These are phyloP conservation scores for Colletotrichum sp. DNA, from an alignment of 2,329 filamentous ascomycete species.

Conservation along the genomic window DNA sequence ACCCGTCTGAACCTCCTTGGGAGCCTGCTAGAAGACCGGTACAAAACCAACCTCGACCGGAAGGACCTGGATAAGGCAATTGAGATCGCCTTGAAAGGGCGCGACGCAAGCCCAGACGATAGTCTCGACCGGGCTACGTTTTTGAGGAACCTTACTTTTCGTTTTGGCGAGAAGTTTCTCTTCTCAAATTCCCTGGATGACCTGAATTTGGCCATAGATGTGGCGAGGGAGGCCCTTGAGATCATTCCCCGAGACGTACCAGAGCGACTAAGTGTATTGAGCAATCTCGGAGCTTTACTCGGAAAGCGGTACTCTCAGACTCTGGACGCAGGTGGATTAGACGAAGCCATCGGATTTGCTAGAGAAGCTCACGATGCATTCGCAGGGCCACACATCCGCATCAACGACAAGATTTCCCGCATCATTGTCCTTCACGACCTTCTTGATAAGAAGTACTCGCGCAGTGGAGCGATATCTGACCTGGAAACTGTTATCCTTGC, in stretches of 20 bases:
- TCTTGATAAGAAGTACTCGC: background rate
- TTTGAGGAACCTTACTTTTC: background rate
- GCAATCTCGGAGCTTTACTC: background rate
- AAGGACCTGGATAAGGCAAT: background rate
- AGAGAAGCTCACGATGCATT: background rate
- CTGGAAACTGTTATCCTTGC: background rate
- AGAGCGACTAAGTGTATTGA: background rate
- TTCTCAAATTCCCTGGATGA: background rate
- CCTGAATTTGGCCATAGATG: accelerated
- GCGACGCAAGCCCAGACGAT: accelerated
- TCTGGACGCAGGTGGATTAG: background rate
- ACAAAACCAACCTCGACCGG: background rate
- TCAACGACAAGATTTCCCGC: background rate
- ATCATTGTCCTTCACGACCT: background rate
- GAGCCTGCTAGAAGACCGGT: background rate
- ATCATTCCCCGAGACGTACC: background rate
- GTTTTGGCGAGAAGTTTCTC: background rate
- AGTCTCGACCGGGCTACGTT: background rate
- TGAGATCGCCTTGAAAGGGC: background rate
- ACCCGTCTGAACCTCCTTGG: background rate
- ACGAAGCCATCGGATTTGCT: background rate
- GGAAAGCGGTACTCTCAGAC: background rate
- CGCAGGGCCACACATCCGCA: background rate
- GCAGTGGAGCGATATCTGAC: background rate
- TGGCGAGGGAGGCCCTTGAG: background rate